phyloP scores from a whole-genome alignment of 2,329 filamentous ascomycete genomes.

The Hypoxylon sp. region DNA sequence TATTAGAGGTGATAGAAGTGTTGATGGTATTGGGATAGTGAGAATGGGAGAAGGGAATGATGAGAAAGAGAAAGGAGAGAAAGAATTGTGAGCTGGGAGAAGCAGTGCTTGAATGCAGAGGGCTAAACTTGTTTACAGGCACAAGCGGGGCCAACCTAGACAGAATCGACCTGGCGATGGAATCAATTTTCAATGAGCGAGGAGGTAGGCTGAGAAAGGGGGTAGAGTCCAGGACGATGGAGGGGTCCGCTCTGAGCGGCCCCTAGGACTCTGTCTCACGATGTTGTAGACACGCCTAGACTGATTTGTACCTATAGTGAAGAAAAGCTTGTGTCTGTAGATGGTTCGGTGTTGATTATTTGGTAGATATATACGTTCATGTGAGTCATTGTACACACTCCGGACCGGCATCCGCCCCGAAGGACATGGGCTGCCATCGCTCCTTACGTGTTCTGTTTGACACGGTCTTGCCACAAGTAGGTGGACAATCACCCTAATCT shows the following conservation, averaged over 20 bases:
- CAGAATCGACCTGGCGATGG: background rate
- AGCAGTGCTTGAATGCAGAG: background rate
- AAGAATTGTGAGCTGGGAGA: background rate
- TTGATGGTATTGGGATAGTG: background rate
- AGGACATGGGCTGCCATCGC: background rate
- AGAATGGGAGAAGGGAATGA: background rate
- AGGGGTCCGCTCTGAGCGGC: too few species aligned
- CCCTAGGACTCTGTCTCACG: background rate
- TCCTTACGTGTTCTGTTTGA: background rate
- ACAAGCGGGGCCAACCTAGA: too few species aligned
- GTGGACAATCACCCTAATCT: background rate
- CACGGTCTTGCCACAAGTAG: background rate
- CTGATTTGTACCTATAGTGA: background rate
- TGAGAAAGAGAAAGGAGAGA: background rate
- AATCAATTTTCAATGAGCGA: background rate
- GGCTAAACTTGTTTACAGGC: too few species aligned
- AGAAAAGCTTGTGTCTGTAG: background rate
- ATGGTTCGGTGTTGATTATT: background rate
- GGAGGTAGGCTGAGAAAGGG: background rate
- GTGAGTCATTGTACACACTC: background rate
- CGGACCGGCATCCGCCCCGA: background rate
- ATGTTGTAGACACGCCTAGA: background rate
- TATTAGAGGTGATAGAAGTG: background rate
- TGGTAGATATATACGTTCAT: background rate
- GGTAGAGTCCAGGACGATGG: background rate